Percentiles rank a stretch among this genome's conserved stretches.
These are phyloP conservation scores for Microcos paniculata DNA, from an alignment of 345 rosid species.

Conservation along the genomic window DNA sequence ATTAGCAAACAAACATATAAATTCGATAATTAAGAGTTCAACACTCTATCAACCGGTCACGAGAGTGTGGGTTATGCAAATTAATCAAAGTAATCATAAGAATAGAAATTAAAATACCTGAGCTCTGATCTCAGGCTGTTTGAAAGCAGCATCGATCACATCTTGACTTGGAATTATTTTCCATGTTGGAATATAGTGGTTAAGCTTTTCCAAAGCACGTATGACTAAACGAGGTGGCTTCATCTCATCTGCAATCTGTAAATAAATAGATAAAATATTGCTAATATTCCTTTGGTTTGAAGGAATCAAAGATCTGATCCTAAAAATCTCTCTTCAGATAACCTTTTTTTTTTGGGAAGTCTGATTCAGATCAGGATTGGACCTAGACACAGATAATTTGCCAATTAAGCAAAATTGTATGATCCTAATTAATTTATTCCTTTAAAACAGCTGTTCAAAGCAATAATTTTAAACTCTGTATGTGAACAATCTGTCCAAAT, in stretches of 20 bases:
- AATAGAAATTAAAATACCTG: conserved; percentile 40
- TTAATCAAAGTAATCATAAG: background rate
- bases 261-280: background rate
- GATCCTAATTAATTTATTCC: background rate
- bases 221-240: conserved; percentile 49
- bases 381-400: background rate
- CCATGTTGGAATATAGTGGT: conserved; percentile 66
- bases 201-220: conserved; percentile 41
- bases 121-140: conserved; percentile 52
- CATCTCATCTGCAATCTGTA: conserved; percentile 68
- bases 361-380: background rate
- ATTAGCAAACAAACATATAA: background rate
- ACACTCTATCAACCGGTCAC: too few relatives aligned
- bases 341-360: background rate
- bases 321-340: background rate
- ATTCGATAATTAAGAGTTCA: too few relatives aligned
- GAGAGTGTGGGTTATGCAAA: background rate
- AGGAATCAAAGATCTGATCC: background rate
- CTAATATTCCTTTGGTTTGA: background rate
- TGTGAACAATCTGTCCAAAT: background rate
- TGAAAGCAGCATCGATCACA: conserved; percentile 63
- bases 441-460: conserved; percentile 3
- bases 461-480: background rate
- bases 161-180: conserved; percentile 56
- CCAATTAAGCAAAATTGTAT: background rate